These are phyloP conservation scores for Solanum sejunctum DNA, from an alignment of 257 asterid genomes.

Conservation along the genomic window DNA sequence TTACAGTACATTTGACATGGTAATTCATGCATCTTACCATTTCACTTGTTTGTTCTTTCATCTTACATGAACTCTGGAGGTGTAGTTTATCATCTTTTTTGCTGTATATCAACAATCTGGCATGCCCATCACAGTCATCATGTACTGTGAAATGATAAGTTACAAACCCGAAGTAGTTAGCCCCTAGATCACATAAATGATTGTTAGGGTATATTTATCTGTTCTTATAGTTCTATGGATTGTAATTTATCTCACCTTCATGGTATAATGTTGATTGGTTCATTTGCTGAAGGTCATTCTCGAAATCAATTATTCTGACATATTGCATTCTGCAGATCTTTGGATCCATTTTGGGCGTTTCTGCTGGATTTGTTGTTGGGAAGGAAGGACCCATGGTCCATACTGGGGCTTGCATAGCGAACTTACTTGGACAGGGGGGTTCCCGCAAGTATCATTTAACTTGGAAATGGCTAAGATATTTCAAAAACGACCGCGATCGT, in stretches of 20 bases:
- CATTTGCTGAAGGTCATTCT: not conserved
- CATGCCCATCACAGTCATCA: not conserved
- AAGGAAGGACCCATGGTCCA: conserved; percentile 99
- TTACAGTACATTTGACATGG: not conserved
- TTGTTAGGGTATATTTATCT: not conserved
- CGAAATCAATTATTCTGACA: not conserved
- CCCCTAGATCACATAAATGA: not conserved
- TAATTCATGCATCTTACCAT: not conserved
- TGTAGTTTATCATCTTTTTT: not conserved
- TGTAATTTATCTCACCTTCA: not conserved
- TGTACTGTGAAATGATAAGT: not conserved
- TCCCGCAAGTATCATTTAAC: conserved; percentile 88
- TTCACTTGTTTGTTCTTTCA: not conserved
- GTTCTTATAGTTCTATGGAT: not conserved
- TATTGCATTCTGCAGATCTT: conserved; percentile 42
- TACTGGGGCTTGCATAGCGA: conserved; percentile 98
- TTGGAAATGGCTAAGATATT: conserved; percentile 87
- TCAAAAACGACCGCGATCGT: conserved; percentile 89
- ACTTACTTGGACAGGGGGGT: conserved; percentile 97
- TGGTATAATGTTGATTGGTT: not conserved
- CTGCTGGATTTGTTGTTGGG: conserved; percentile 98
- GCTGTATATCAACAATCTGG: not conserved
- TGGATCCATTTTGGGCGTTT: conserved; percentile 91
- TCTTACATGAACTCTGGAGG: not conserved
- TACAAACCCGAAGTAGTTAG: not conserved